Base-by-base conservation (phyloP, 1,284 basidiomycete species). In the Inonotus hispidus region DNA sequence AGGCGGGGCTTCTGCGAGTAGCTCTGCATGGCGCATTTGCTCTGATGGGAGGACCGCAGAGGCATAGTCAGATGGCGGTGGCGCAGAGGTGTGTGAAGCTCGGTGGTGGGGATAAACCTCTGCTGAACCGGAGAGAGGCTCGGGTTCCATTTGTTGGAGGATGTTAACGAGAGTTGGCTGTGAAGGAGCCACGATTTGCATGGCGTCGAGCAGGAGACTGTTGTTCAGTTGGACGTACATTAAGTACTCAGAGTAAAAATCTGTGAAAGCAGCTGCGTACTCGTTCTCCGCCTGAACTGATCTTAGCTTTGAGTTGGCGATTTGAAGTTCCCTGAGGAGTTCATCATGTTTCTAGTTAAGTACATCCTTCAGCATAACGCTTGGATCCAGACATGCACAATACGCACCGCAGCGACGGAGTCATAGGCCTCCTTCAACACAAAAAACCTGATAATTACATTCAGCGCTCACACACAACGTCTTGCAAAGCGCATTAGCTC, bases 211-310 rank as follows among this genome's bases (percentile, higher is more conserved):
- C 27, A 63, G 58, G 16, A 63, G 46, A 43, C 62, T 63, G 23
- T n/a, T n/a, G n/a, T n/a, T n/a, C n/a, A n/a, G 7, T 27, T 43
- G 43, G 14, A 11, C 23, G 13, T 21, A 19, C 39, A 21, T 43
- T 14, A 16, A 7, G 1, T 6, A 7, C 1, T 7, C 7, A 43
- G 19, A 4, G 2, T 11, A 39, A n/a, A 39, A 6, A 39, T 2
- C 0, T 16, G 27, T 21, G 4, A 47, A 11, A 41, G 46, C 38
- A 53, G 7, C 14, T 19, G 57, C 60, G 32, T 16, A 62, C 65
- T 64, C 65, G 58, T 63, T 60, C 45, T 62, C 60, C 25, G 60
- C 61, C 53, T 63, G 63, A 32, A 63, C 56, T 7, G 43, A 43
- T 47, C 59, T 64, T 14, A 61, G 61, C 23, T 50, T 49, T 11